Base-by-base conservation (phyloP, 2,329 filamentous ascomycete species). In the Pyrenochaeta sp. region DNA sequence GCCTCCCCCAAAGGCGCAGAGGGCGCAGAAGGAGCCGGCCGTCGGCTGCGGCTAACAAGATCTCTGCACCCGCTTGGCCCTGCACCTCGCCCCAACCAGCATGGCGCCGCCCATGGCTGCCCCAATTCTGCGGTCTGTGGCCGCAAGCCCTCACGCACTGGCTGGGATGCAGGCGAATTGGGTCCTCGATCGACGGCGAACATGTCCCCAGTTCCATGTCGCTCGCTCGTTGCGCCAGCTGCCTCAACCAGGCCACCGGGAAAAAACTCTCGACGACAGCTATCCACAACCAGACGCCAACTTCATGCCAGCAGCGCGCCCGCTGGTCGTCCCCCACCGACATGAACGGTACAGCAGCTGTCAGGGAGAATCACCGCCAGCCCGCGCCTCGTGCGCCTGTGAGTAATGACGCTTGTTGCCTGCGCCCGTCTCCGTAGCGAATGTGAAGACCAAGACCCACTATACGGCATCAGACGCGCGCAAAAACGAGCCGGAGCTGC, bases 211-310 rank as follows among this genome's bases (percentile, higher is more conserved):
- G 64, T 54, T 61, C 63, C 65, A 61, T 66, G 67, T 58, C 53
- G 48, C 44, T 41, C 45, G 50, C 46, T 54, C 51, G 56, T 52
- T 64, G 46, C 56, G 48, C 58, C 55, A 46, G 45, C 52, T 58
- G 56, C 51, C 48, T 48, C 55, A 66, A 68, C 69, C 68, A 67
- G 65, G 67, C 66, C 54, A 61, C 59, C 64, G 68, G 69, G 63
- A 71, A 53, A n/a, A 27, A 27, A 12, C 36, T 31, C 44, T 56
- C 46, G 45, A 61, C 64, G 52, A 63, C 60, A 58, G n/a, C 56
- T 40, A 44, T 54, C 52, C 54, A 47, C 49, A 49, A n/a, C 45
- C 40, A 53, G 39, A 50, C 42, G 44, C 45, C 58, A 15, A 42
- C 27, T n/a, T 7, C 18, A 15, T 44, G 41, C 46, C 45, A 52